A percentile compares a stretch with the other conserved stretches of the same genome.
phyloP scores from a whole-genome alignment of 352 stramenopile genomes.

The Phytopythium kandeliae region DNA sequence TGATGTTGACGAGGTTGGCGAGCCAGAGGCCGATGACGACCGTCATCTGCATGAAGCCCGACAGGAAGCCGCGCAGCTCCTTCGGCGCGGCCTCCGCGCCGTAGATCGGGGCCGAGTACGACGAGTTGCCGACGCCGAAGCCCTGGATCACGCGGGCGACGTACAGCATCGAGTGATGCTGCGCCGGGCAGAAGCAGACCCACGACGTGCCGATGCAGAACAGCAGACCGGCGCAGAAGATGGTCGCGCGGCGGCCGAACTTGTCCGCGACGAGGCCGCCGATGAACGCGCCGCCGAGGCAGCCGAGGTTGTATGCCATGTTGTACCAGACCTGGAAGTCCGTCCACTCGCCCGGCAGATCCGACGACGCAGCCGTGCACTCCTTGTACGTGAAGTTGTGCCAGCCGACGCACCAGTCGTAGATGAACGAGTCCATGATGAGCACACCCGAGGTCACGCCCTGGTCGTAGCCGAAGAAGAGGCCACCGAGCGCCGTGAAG shows the following conservation, averaged over 20 bases:
- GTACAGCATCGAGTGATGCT: constrained; percentile 24
- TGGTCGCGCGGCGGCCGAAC: constrained; percentile 20
- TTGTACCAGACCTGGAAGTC: constrained; percentile 29
- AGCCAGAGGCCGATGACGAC: constrained; percentile 39
- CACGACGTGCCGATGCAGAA: constrained; percentile 28
- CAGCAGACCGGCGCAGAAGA: constrained; percentile 20
- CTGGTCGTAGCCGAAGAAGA: constrained; percentile 4
- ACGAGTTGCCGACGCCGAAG: constrained; percentile 44
- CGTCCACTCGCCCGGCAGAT: constrained; percentile 21
- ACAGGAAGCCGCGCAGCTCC: constrained; percentile 51
- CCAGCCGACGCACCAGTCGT: constrained; percentile 34
- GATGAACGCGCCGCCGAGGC: constrained; percentile 23
- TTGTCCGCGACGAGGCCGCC: constrained; percentile 22
- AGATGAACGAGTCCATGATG: constrained; percentile 28
- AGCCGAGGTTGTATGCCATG: constrained; percentile 35
- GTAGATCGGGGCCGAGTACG: constrained; percentile 43
- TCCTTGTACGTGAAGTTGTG: constrained; percentile 22
- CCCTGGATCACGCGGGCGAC: constrained; percentile 35
- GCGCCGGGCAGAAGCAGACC: constrained; percentile 20
- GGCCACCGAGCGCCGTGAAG: constrained; percentile 5
- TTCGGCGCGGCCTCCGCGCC: constrained; percentile 58
- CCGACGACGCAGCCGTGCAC: constrained; percentile 14
- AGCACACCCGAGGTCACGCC: constrained; percentile 20
- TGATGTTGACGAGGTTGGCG: constrained; percentile 37
- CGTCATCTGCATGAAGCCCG: constrained; percentile 62